Evolutionary conservation across 192 early-diverging fungal species (phyloP), one percentile per base, ranked within the genome.

Genomic region (Endogone sp.): DNA sequence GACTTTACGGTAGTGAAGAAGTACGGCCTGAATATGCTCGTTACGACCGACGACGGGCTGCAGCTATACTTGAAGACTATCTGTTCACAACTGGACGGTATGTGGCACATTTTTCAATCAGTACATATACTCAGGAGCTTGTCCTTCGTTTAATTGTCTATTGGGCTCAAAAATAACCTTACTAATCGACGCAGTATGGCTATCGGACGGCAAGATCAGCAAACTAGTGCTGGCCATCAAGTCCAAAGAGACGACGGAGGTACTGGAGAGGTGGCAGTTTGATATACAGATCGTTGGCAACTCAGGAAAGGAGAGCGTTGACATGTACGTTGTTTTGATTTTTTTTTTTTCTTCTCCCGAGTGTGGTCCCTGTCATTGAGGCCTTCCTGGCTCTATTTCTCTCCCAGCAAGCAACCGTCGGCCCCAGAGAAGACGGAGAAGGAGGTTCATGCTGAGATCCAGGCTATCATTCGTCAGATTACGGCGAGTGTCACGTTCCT

Each of bases 241-340:
- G 64, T 89, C 90, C n/a, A 86, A 87, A 60, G 92, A 94, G 25
- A 92, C 91, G 2, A 79, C 90, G 2, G 88, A 95, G 66, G 90
- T 91, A 10, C 62, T 96, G 3, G 95, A 97, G 77, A 87, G 95
- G 56, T 97, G 95, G 97, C 92, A 97, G 69, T 98, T 98, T 77
- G 92, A 96, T 79, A 85, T 96, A 32, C 81, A 91, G 27, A 70
- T 92, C n/a, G 84, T 86, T 24, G 77, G 85, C 37, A 80, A 90
- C 4, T 37, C 72, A 4, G 67, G 66, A 21, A 44, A 55, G 29
- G 16, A 24, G 56, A 44, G 61, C 11, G 64, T 60, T 21, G 59
- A 60, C 27, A 1, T 6, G 59, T 60, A 8, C 6, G 49, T 32
- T 55, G 23, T 64, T 20, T 20, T 64, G 2, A 44, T 55, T 56